Evolutionary conservation across 139 green algal species (phyloP).

Genomic region (Pleodorina starrii): DNA sequence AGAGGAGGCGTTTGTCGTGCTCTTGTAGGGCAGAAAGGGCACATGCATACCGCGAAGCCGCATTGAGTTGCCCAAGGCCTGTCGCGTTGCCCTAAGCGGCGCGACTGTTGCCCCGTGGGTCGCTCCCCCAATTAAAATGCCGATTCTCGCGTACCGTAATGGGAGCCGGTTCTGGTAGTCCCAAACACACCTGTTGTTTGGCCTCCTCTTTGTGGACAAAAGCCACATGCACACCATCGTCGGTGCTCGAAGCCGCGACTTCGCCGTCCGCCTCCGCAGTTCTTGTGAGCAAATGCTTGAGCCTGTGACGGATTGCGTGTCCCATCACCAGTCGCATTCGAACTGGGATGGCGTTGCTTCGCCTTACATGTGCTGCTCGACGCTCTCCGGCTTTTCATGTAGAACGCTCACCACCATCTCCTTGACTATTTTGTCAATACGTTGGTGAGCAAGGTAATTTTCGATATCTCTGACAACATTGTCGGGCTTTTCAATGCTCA

Average conservation of each 20-base stretch:
- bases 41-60: no score
- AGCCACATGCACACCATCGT: conserved; percentile 7
- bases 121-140: no score
- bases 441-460: neutral
- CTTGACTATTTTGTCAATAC: conserved; percentile 24
- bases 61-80: no score
- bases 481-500: conserved; percentile 21
- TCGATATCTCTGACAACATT: conserved; percentile 4
- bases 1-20: no score
- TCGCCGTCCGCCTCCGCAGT: neutral
- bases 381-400: conserved; percentile 3
- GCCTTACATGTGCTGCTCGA: conserved; percentile 25
- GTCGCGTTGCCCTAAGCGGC: no score
- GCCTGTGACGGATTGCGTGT: neutral
- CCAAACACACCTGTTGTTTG: conserved; percentile 1
- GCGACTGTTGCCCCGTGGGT: no score
- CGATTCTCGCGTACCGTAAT: no score
- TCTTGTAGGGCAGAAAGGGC: no score
- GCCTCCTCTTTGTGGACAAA: neutral
- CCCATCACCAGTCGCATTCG: neutral
- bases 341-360: neutral
- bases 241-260: neutral
- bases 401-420: conserved; percentile 21
- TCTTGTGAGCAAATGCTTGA: neutral
- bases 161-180: no score